Base-by-base conservation (phyloP, 1,284 basidiomycete genomes). In the Apiotrichum porosum region DNA sequence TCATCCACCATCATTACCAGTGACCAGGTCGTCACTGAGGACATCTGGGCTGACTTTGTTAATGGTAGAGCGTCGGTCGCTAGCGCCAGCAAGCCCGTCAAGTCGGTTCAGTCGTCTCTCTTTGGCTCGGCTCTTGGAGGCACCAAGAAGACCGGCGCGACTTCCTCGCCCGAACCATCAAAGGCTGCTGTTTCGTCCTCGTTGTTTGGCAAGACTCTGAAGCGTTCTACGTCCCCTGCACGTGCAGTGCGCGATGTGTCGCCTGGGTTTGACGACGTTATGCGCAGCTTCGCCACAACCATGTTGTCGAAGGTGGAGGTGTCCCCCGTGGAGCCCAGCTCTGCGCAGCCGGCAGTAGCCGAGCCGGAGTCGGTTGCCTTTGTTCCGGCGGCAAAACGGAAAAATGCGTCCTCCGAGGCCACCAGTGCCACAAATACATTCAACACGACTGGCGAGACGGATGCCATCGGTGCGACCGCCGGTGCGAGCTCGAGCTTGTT, bases 351-450 rank as follows among this genome's bases (percentile, higher is more conserved):
- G 35, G n/a, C 23, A 8, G 18, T 43, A 15, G 46, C 51, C 2
- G 60, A 57, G 9, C 79, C 80, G 44, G 77, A 81, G 38, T 83
- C 86, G 66, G 79, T 87, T 8, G 80, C 85, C 6, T 87, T 81
- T 56, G 75, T 87, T n/a, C 84, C 85, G 46, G 46, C 53, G 46
- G 49, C 37, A 30, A 76, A 55, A 31, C 49, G 64, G 32, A 56
- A 44, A 26, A 62, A 79, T 4, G 66, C 78, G 8, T 30, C 38
- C 21, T 44, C 54, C 42, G 41, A 43, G 9, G 26, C 17, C 18
- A 5, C 37, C 14, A 28, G 8, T 28, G 26, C 12, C 8, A 12
- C 26, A 28, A 28, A 28, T n/a, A n/a, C n/a, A n/a, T n/a, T n/a
- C n/a, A n/a, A n/a, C n/a, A n/a, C n/a, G n/a, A n/a, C n/a, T n/a